phyloP scores from a whole-genome alignment of 2,329 filamentous ascomycete genomes.

The Ascochyta clinopodiicola region DNA sequence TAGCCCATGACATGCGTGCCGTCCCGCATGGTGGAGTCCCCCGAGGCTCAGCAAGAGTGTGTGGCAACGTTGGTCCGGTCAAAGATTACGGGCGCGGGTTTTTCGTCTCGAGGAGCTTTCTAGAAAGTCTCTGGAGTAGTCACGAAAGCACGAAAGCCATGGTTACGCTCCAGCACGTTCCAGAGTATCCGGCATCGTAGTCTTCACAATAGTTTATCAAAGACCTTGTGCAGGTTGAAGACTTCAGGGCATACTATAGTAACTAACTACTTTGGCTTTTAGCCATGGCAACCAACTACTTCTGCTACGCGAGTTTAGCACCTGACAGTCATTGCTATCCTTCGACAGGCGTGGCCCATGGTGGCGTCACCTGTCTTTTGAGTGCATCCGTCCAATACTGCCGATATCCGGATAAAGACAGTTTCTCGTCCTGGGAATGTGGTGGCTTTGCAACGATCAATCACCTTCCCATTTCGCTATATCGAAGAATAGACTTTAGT shows the following conservation, averaged over 20 bases:
- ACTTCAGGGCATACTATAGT: neutral
- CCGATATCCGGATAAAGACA: neutral
- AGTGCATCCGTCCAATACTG: slow-evolving; percentile 2
- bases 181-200: neutral
- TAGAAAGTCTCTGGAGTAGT: neutral
- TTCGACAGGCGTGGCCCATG: neutral
- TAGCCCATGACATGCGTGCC: slow-evolving; percentile 14
- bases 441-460: neutral
- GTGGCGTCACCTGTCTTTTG: neutral
- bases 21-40: slow-evolving; percentile 9
- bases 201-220: neutral
- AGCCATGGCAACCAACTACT: neutral
- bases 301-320: neutral
- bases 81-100: neutral
- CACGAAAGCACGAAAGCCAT: neutral
- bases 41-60: neutral
- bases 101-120: neutral
- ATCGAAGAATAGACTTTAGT: neutral
- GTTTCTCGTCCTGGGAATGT: neutral
- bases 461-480: slow-evolving; percentile 6
- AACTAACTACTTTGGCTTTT: neutral
- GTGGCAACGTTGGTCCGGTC: slow-evolving; percentile 1
- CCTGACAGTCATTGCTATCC: neutral
- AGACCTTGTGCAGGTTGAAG: neutral
- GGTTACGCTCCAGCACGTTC: neutral